A percentile compares a stretch with the other conserved stretches of the same genome.
Evolutionary conservation across 192 early-diverging fungal species (phyloP).

Genomic region (Anaeromyces robustus): DNA sequence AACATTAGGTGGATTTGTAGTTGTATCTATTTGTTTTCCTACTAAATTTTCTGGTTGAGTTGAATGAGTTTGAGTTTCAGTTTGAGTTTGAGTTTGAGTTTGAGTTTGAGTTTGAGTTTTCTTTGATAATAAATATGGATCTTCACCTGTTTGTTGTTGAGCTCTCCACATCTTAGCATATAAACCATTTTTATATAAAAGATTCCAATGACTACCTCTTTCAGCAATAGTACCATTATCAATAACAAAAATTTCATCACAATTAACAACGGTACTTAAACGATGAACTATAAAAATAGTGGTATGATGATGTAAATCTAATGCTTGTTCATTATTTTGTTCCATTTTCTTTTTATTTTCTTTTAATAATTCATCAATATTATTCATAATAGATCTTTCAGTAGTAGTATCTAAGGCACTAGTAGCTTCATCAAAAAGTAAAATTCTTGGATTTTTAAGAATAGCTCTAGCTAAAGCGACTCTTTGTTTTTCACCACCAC

Average conservation of each 20-base stretch:
- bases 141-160: constrained; percentile 16
- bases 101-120: too few relatives aligned
- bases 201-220: constrained; percentile 42
- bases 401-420: constrained; percentile 51
- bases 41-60: too few relatives aligned
- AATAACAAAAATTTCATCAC: background rate
- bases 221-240: background rate
- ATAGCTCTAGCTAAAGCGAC: constrained; percentile 85
- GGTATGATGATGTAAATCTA: constrained; percentile 7
- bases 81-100: too few relatives aligned
- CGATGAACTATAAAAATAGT: constrained; percentile 1
- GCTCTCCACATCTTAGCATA: constrained; percentile 83
- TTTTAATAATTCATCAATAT: constrained; percentile 22
- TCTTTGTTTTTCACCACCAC: constrained; percentile 60
- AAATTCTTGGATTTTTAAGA: constrained; percentile 73
- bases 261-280: constrained; percentile 16
- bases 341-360: background rate
- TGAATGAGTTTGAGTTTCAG: too few relatives aligned
- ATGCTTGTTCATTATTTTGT: too few relatives aligned
- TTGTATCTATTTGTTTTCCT: too few relatives aligned
- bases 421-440: constrained; percentile 75
- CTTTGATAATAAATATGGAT: background rate
- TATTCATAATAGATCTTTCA: constrained; percentile 27
- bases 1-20: too few relatives aligned
- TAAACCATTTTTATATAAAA: constrained; percentile 49